Conservation (phyloP, 2,329 filamentous ascomycete species). For the Verticillium isaacii region DNA sequence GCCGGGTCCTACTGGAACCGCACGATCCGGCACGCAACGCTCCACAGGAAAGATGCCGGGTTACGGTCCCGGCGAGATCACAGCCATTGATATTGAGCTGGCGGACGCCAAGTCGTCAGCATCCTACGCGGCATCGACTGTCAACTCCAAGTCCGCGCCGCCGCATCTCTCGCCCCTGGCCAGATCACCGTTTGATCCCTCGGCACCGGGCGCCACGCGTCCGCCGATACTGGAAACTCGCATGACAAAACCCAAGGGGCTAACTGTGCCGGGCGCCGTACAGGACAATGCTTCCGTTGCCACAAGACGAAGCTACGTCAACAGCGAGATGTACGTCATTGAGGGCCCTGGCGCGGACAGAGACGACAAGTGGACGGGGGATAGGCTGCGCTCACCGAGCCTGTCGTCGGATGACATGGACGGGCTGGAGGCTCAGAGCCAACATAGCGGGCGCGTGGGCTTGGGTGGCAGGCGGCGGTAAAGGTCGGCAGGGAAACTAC, state of each 20-base stretch:
- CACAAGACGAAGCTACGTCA: slow-evolving; percentile 10
- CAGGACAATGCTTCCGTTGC: neutral
- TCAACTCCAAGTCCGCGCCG: slow-evolving; percentile 1
- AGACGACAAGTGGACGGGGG: slow-evolving; percentile 14
- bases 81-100: slow-evolving; percentile 27
- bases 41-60: slow-evolving; percentile 22
- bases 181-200: neutral
- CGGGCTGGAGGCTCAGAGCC: slow-evolving; percentile 15
- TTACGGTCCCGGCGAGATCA: slow-evolving; percentile 31
- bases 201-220: neutral
- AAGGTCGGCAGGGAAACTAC: neutral
- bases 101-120: neutral
- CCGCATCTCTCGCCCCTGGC: neutral
- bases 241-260: neutral
- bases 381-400: slow-evolving; percentile 17
- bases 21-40: slow-evolving; percentile 23
- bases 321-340: slow-evolving; percentile 31
- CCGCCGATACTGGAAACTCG: neutral
- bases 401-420: slow-evolving; percentile 16
- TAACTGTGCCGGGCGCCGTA: neutral
- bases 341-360: slow-evolving; percentile 18
- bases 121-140: neutral
- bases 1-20: slow-evolving; percentile 20
- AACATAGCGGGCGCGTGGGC: slow-evolving; percentile 14
- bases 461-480: slow-evolving; percentile 3